Percentiles rank a stretch among this genome's conserved stretches.
Evolutionary conservation across 768 basidiomycete species (phyloP).

Genomic region (Mrakia blollopis): DNA sequence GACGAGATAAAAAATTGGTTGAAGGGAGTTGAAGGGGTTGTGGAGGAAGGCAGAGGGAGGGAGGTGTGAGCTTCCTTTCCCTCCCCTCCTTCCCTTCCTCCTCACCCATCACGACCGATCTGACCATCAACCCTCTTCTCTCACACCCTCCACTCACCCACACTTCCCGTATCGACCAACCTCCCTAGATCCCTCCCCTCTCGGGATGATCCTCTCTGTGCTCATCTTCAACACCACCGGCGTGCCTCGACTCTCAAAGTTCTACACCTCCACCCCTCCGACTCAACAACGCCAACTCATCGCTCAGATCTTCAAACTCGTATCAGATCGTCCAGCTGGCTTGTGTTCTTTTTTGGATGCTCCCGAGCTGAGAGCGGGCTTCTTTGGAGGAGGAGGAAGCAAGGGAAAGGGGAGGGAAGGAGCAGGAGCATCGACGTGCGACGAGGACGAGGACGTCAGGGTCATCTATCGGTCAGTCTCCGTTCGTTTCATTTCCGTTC

Average conservation of each 20-base stretch:
- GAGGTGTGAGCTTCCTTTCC: too few species aligned
- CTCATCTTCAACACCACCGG: conserved; percentile 35
- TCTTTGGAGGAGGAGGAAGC: conserved; percentile 16
- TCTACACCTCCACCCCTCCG: conserved; percentile 43
- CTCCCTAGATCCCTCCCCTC: too few species aligned
- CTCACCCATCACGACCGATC: too few species aligned
- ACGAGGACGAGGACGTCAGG: conserved; percentile 25
- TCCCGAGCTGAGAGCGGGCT: conserved; percentile 37
- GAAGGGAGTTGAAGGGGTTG: too few species aligned
- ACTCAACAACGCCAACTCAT: conserved; percentile 51
- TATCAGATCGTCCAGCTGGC: conserved; percentile 70
- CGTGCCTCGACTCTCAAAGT: conserved; percentile 45
- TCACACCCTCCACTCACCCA: too few species aligned
- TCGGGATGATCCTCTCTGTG: conserved; percentile 29
- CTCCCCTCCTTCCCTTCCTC: too few species aligned
- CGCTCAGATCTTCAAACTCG: conserved; percentile 82
- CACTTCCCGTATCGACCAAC: too few species aligned
- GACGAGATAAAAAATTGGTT: too few species aligned
- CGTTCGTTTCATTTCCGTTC: background rate
- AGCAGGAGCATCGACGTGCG: background rate
- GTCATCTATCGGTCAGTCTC: conserved; percentile 31
- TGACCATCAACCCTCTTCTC: too few species aligned
- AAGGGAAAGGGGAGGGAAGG: conserved; percentile 25
- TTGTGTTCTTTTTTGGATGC: conserved; percentile 96
- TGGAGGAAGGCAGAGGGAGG: too few species aligned